phyloP scores from a whole-genome alignment of 2,329 filamentous ascomycete species.

The Arthrobotrys musiformis region DNA sequence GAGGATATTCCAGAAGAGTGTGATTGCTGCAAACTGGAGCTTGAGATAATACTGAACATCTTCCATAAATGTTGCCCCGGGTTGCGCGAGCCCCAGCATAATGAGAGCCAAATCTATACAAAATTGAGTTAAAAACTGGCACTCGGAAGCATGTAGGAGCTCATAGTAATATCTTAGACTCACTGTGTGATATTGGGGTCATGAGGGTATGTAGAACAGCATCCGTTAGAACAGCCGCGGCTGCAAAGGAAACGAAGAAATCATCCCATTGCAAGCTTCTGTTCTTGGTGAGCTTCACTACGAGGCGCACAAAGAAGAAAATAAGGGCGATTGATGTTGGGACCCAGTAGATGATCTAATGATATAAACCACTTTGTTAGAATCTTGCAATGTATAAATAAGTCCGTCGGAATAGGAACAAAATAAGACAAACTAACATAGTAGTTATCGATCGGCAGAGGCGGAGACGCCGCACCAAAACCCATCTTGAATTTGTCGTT shows the following conservation, averaged over 20 bases:
- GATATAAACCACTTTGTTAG: neutral
- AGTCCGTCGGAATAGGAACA: neutral
- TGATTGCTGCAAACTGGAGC: conserved; percentile 60
- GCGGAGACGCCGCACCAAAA: conserved; percentile 38
- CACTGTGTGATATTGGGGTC: conserved; percentile 39
- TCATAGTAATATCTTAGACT: neutral
- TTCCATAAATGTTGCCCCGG: conserved; percentile 27
- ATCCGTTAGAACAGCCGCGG: conserved; percentile 17
- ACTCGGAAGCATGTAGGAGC: neutral
- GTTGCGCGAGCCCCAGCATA: conserved; percentile 41
- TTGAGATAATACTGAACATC: conserved; percentile 59
- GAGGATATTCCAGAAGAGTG: conserved; percentile 61
- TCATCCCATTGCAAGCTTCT: conserved; percentile 44
- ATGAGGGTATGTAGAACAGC: conserved; percentile 45
- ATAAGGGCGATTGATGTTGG: conserved; percentile 29
- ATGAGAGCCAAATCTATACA: conserved; percentile 26
- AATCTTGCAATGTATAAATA: neutral
- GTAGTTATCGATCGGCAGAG: conserved; percentile 40
- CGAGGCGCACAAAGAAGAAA: conserved; percentile 42
- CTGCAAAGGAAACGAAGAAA: conserved; percentile 42
- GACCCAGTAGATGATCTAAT: conserved; percentile 51
- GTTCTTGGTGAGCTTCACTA: conserved; percentile 24
- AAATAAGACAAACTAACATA: conserved; percentile 23
- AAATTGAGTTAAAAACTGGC: too few species aligned
- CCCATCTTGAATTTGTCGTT: conserved; percentile 35